Evolutionary conservation across 345 rosid species (phyloP), one percentile per base, ranked within the genome.

Genomic region (Garcia nutans): DNA sequence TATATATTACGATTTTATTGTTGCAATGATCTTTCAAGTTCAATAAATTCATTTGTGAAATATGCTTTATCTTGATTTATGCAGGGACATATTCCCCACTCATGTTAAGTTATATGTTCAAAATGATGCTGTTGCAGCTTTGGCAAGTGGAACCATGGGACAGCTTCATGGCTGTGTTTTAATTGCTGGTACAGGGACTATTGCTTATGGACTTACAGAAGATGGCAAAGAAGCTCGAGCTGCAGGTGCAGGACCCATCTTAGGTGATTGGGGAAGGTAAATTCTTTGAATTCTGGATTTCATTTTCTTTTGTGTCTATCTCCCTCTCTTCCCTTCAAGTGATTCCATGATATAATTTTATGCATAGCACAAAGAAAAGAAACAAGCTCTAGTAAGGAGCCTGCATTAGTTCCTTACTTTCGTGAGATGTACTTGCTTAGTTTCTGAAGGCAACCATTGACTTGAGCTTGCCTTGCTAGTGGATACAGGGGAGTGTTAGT

Each of bases 211-310:
- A 65, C 89, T 92, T 71, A 88, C 91, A 15, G 94, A 89, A 85
- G 97, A 87, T 83, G 98, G 99, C 64, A 87, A 88, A 82, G 90
- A 93, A 75, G 99, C 97, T 68, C 84, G 98, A 52, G 99, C 97
- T 24, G 91, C 95, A 75, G 99, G 99, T 69, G 99, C 97, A 33
- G 99, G 99, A 59, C 99, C 99, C 63, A 81, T 86, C 84, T 82
- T 96, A 78, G 99, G 99, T 44, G 99, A 96, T 72, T 89, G 98
- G 97, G 99, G 99, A 80, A 96, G 97, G 99, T 96, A 83, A 9
- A 65, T 57, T 44, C 68, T 41, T 47, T 63, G 64, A 37, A n/a
- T 28, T 22, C 28, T 55, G 17, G 41, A 7, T 55, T 65, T 31
- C 55, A 26, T 65, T 7, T 42, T 59, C 26, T 58, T 15, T 23